Percentiles rank a stretch among this genome's conserved stretches.
Evolutionary conservation across 2,329 filamentous ascomycete genomes (phyloP).

Genomic region (Albifimbria verrucaria): DNA sequence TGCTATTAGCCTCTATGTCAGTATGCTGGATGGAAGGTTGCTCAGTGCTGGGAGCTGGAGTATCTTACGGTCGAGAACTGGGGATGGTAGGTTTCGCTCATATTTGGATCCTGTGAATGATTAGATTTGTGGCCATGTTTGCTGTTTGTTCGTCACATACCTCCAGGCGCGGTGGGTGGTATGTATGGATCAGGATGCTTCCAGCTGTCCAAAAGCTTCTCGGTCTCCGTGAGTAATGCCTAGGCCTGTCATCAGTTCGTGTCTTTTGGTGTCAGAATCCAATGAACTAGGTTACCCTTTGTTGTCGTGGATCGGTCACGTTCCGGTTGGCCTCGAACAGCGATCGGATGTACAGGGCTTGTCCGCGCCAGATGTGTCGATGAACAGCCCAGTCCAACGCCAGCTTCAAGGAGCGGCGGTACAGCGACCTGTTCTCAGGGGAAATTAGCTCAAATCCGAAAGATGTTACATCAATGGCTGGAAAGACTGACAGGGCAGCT

Average conservation of each 20-base stretch:
- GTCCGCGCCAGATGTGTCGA: conserved; percentile 88
- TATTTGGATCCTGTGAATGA: conserved; percentile 76
- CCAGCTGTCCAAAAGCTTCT: conserved; percentile 85
- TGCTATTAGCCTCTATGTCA: conserved; percentile 16
- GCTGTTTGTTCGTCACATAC: conserved; percentile 43
- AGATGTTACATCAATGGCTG: conserved; percentile 4
- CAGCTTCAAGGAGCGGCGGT: conserved; percentile 89
- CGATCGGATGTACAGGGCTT: conserved; percentile 91
- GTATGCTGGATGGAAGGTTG: neutral
- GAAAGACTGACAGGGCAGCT: conserved; percentile 45
- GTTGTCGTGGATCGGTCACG: conserved; percentile 78
- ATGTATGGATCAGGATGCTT: conserved; percentile 96
- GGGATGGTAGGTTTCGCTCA: conserved; percentile 85
- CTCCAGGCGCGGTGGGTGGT: conserved; percentile 87
- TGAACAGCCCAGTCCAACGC: conserved; percentile 95
- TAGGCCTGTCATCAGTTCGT: conserved; percentile 32
- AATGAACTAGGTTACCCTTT: conserved; percentile 59
- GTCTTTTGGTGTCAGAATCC: neutral
- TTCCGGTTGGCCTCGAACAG: conserved; percentile 92
- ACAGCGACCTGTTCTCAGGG: conserved; percentile 61
- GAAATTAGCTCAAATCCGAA: conserved; percentile 12
- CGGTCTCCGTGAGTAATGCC: conserved; percentile 83
- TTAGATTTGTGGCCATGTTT: conserved; percentile 8
- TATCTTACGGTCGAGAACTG: conserved; percentile 74
- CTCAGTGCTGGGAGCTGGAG: neutral